phyloP scores from a whole-genome alignment of 2,329 filamentous ascomycete species.

The Colletotrichum tanaceti region DNA sequence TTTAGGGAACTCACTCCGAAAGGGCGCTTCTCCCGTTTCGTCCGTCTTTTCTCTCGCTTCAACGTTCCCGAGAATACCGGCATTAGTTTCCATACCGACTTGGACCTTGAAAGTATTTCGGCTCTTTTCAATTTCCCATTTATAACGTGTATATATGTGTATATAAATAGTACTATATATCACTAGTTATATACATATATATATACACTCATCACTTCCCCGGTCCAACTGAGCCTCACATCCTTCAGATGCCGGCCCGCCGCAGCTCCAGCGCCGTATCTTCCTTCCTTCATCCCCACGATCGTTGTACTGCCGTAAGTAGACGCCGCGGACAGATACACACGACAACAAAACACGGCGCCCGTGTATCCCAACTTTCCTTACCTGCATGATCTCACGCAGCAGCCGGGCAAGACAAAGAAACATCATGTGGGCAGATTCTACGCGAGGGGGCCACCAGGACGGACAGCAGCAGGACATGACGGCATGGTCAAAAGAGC shows the following conservation, averaged over 20 bases:
- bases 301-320: no score
- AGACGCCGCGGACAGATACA: no score
- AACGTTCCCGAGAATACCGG: not conserved
- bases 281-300: not conserved
- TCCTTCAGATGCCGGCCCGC: slow-evolving; percentile 8
- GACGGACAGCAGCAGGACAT: not conserved
- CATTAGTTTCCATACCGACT: no score
- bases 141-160: not conserved
- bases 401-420: slow-evolving; percentile 6
- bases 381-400: slow-evolving; percentile 8
- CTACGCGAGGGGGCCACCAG: slow-evolving; percentile 6
- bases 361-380: no score
- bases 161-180: no score
- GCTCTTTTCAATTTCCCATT: not conserved
- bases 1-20: slow-evolving; percentile 11
- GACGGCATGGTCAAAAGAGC: slow-evolving; percentile 5
- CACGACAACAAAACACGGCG: no score
- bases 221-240: no score
- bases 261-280: not conserved
- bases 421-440: slow-evolving; percentile 17
- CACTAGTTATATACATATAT: no score
- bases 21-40: slow-evolving; percentile 20
- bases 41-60: not conserved
- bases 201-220: not conserved
- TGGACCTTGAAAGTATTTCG: not conserved